phyloP scores from a whole-genome alignment of 345 rosid genomes.

The Punica granatum region DNA sequence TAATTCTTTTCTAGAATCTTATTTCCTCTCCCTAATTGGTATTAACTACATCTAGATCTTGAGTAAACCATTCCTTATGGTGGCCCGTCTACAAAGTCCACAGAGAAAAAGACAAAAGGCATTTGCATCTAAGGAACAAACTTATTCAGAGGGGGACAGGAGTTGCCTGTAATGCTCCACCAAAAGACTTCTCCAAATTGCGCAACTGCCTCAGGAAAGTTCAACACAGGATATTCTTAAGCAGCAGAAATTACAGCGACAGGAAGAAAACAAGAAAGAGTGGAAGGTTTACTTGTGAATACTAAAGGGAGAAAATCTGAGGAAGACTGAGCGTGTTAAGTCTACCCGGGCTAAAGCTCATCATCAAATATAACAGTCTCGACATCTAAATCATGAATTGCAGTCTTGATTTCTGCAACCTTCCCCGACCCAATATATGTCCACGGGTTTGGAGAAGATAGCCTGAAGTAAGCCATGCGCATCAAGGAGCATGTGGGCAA shows the following conservation, averaged over 20 bases:
- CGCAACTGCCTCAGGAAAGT: constrained; percentile 59
- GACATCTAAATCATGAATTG: constrained; percentile 56
- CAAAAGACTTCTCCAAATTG: constrained; percentile 78
- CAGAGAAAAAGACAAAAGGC: not conserved
- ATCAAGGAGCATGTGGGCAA: not conserved
- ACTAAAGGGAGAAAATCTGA: not conserved
- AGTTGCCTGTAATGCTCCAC: constrained; percentile 87
- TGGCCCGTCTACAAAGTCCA: not conserved
- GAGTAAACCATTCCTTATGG: not conserved
- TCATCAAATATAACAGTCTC: constrained; percentile 96
- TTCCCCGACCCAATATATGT: constrained; percentile 94
- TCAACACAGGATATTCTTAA: not conserved
- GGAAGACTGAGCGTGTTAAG: constrained; percentile 13
- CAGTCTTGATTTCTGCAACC: constrained; percentile 79
- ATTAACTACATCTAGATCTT: not conserved
- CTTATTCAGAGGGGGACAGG: not conserved
- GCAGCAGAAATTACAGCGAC: not conserved
- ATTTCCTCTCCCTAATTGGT: not conserved
- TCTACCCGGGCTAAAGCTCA: constrained; percentile 97
- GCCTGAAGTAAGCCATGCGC: constrained; percentile 25
- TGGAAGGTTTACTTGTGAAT: not conserved
- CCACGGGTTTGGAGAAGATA: constrained; percentile 76
- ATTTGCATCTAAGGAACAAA: not conserved
- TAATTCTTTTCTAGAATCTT: not conserved
- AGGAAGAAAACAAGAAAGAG: not conserved